Base-by-base conservation (phyloP, 2,329 filamentous ascomycete genomes). In the Coniella lustricola region DNA sequence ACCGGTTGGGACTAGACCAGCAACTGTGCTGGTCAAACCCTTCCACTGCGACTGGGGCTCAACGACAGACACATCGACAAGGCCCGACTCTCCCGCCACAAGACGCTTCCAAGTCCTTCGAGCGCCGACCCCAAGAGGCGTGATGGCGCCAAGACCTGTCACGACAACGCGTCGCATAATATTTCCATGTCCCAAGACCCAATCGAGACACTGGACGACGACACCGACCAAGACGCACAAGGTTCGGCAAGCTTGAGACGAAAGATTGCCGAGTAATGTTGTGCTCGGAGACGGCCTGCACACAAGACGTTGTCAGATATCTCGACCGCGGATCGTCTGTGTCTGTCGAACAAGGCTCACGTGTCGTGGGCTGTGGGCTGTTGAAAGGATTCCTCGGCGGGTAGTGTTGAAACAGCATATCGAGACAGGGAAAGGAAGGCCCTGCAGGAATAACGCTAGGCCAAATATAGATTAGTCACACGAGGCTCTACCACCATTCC, bases 1-100 rank as follows among this genome's bases (percentile, higher is more conserved):
- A 38, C 60, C 41, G 41, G 42, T 64, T 1, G 91, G 90, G 1
- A 98, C 86, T 16, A 93, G 63, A 1, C 86, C 93, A 37, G 90
- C 91, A 44, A 97, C 82, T 46, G 84, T 88, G 64, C 88, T 93
- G 12, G 91, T 89, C 36, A 96, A 72, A 37, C 82, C 78, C 8
- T 73, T 73, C 75, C 90, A 95, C 55, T 65, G 64, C 22, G 60
- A 71, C 65, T 54, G 73, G 54, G 68, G 82, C 52, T 74, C 78
- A 45, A 79, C 74, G 50, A 78, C 65, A 49, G 76, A 77, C 45
- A 93, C 77, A 57, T 86, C 91, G 50, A 82, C 76, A 58, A 98
- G 81, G 55, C 90, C 93, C 53, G 84, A 90, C 34, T 90, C 75
- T 38, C 88, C 82, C 36, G 86, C 81, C 25, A 97, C 66, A 36